These are phyloP conservation scores for Beta macrorhiza DNA, from an alignment of 179 eudicot genomes.

Conservation along the genomic window DNA sequence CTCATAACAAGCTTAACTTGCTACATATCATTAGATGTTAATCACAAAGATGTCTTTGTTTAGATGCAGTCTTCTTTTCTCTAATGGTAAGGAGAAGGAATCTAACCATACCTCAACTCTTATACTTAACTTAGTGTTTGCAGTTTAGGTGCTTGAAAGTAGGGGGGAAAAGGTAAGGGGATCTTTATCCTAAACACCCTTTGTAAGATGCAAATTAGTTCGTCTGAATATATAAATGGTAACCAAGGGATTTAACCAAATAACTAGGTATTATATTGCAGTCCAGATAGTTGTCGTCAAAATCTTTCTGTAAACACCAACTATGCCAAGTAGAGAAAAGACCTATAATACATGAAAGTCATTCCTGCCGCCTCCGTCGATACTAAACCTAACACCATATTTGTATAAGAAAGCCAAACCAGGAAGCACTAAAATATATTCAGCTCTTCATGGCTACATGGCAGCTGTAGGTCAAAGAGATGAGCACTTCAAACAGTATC, in stretches of 20 bases:
- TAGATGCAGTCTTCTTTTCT: not conserved
- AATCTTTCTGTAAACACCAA: not conserved
- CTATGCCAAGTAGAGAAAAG: no score
- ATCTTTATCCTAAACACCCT: no score
- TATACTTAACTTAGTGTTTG: no score
- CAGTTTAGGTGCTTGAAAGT: no score
- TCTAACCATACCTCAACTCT: no score
- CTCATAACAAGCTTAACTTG: no score
- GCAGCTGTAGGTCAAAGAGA: not conserved
- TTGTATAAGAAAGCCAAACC: not conserved
- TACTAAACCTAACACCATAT: no score
- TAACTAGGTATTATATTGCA: not conserved
- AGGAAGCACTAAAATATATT: not conserved
- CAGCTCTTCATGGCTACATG: constrained; percentile 8
- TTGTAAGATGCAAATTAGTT: no score
- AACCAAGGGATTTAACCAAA: not conserved
- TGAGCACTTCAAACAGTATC: not conserved
- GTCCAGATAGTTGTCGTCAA: not conserved
- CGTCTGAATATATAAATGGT: no score
- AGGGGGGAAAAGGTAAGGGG: no score
- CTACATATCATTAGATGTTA: not conserved
- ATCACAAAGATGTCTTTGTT: not conserved
- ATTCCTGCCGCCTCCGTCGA: no score
- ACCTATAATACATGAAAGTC: no score
- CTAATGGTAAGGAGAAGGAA: not conserved